Percentiles rank a stretch among this genome's conserved stretches.
phyloP scores from a whole-genome alignment of 139 green algal genomes.

The Chlorella ohadii region DNA sequence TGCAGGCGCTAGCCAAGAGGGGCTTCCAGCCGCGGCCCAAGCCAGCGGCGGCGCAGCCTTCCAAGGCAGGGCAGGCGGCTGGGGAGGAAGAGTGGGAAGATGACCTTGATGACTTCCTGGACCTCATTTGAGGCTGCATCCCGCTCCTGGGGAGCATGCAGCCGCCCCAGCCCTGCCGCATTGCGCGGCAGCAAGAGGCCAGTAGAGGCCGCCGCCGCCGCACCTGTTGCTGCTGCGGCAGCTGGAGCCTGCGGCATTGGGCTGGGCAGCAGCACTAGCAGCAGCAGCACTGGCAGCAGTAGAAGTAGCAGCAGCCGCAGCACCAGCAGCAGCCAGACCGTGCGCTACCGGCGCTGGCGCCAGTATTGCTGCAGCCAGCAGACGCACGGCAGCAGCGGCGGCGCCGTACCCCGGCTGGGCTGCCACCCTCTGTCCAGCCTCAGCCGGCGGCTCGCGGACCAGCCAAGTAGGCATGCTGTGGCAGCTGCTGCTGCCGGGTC shows the following conservation, averaged over 20 bases:
- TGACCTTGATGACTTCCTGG: slow-evolving; percentile 11
- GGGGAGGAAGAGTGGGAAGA: slow-evolving; percentile 10
- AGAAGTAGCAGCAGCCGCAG: not conserved
- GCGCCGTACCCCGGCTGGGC: too few relatives aligned
- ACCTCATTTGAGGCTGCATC: not conserved
- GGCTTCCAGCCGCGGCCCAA: slow-evolving; percentile 30
- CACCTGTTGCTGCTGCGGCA: too few relatives aligned
- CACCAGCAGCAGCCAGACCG: not conserved
- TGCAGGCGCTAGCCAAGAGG: slow-evolving; percentile 29
- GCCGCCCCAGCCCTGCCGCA: too few relatives aligned
- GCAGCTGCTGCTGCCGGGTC: not conserved
- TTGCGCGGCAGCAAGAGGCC: not conserved
- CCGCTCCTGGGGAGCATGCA: too few relatives aligned
- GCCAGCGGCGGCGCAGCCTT: slow-evolving; percentile 12
- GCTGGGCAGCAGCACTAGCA: too few relatives aligned
- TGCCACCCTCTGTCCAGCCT: too few relatives aligned
- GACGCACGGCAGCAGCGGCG: slow-evolving; percentile 6
- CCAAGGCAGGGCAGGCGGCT: slow-evolving; percentile 1
- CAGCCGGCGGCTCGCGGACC: not conserved
- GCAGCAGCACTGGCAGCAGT: slow-evolving; percentile 7
- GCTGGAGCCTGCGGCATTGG: too few relatives aligned
- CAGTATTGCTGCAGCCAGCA: not conserved
- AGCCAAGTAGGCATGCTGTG: not conserved
- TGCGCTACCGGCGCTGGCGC: not conserved
- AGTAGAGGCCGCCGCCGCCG: not conserved